Evolutionary conservation across 148 eudicot species (phyloP).

Genomic region (Camellia lanceoleosa): DNA sequence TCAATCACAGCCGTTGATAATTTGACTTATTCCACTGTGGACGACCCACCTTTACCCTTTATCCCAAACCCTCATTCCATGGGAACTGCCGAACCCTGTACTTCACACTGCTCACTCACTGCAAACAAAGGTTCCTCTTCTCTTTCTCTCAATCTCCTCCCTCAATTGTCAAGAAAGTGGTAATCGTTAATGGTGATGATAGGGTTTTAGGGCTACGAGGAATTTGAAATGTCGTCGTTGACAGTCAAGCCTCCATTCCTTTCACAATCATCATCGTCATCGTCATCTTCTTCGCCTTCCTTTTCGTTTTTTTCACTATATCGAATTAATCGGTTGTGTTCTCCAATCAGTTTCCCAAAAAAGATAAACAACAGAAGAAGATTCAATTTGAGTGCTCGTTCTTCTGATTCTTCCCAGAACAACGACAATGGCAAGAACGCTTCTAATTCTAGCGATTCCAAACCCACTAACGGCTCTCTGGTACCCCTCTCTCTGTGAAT

Average conservation of each 20-base stretch:
- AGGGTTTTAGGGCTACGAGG: slow-evolving; percentile 12
- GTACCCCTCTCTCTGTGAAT: slow-evolving; percentile 14
- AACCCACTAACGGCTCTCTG: slow-evolving; percentile 44
- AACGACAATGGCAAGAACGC: neutral
- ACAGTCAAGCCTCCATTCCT: slow-evolving; percentile 17
- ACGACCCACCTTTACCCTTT: too few relatives aligned
- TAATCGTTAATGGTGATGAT: slow-evolving; percentile 11
- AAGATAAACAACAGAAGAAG: slow-evolving; percentile 11
- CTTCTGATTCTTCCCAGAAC: slow-evolving; percentile 17
- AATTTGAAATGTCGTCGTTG: slow-evolving; percentile 24
- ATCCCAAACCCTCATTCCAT: too few relatives aligned
- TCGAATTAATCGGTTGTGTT: slow-evolving; percentile 10
- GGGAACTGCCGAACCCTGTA: neutral
- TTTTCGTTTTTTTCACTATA: neutral
- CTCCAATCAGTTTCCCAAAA: slow-evolving; percentile 13
- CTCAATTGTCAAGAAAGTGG: neutral
- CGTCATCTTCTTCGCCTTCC: neutral
- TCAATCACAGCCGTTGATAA: too few relatives aligned
- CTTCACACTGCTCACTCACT: neutral
- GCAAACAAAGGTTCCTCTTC: neutral
- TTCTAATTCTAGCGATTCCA: slow-evolving; percentile 35
- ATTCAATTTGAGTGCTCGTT: slow-evolving; percentile 14
- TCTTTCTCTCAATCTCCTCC: slow-evolving; percentile 1
- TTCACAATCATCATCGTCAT: neutral
- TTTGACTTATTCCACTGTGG: too few relatives aligned